Evolutionary conservation across 2,329 filamentous ascomycete species (phyloP).

Genomic region (Fusarium euwallaceae): DNA sequence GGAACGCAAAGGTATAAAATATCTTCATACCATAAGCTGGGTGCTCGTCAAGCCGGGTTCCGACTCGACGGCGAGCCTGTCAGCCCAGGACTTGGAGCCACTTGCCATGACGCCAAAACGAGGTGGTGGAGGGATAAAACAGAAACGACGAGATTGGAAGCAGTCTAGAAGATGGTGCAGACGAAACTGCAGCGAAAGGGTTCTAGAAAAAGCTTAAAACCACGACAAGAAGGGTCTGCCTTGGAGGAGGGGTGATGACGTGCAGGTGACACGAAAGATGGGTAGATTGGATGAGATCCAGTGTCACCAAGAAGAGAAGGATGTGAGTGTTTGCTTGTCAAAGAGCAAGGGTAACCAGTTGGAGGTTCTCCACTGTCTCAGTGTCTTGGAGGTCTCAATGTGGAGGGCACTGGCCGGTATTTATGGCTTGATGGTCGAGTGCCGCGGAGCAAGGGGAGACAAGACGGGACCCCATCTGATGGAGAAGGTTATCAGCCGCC

Average conservation of each 20-base stretch:
- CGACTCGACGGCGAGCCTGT: slow-evolving; percentile 78
- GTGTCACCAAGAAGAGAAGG: slow-evolving; percentile 19
- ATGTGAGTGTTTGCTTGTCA: slow-evolving; percentile 20
- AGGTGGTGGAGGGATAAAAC: background rate
- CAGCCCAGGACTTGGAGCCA: slow-evolving; percentile 57
- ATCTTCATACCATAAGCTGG: slow-evolving; percentile 77
- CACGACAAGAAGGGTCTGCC: slow-evolving; percentile 7
- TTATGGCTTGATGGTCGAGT: slow-evolving; percentile 30
- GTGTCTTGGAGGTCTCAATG: slow-evolving; percentile 16
- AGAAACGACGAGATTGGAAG: background rate
- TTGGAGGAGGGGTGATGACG: slow-evolving; percentile 37
- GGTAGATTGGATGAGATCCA: slow-evolving; percentile 23
- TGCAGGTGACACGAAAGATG: slow-evolving; percentile 30
- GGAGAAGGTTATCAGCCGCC: slow-evolving; percentile 27
- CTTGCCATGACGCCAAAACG: slow-evolving; percentile 42
- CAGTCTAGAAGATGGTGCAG: background rate
- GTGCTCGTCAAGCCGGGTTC: slow-evolving; percentile 83
- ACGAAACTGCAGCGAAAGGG: background rate
- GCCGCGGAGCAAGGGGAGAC: slow-evolving; percentile 6
- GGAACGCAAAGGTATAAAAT: background rate
- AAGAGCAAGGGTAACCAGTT: slow-evolving; percentile 15
- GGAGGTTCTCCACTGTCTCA: slow-evolving; percentile 34
- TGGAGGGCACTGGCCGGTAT: slow-evolving; percentile 38
- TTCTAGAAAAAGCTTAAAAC: slow-evolving; percentile 22
- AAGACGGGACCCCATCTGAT: slow-evolving; percentile 13